A percentile compares a stretch with the other conserved stretches of the same genome.
Conservation (phyloP, 176 grass and related monocot species). For the Lolium rigidum region DNA sequence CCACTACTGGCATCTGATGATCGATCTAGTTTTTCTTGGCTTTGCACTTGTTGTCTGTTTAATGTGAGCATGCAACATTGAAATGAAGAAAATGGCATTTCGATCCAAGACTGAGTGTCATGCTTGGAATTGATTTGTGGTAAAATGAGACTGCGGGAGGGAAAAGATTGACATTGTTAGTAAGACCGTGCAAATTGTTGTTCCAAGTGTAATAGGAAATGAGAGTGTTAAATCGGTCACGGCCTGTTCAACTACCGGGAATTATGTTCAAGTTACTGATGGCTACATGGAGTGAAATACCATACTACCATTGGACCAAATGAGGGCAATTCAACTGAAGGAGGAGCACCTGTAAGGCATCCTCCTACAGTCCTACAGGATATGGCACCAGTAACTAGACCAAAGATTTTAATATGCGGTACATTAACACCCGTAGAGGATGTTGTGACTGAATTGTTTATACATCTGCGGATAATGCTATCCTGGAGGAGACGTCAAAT, state of each 20-base stretch:
- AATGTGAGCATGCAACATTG: not conserved
- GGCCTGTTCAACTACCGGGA: not conserved
- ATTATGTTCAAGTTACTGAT: constrained; percentile 27
- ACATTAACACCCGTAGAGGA: constrained; percentile 38
- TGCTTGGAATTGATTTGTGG: no score
- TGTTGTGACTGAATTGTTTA: constrained; percentile 36
- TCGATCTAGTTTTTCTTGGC: not conserved
- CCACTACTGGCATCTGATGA: not conserved
- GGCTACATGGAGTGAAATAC: constrained; percentile 40
- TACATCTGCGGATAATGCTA: constrained; percentile 31
- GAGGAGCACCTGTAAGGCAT: not conserved
- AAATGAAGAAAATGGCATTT: not conserved
- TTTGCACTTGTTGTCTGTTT: not conserved
- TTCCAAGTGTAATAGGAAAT: constrained; percentile 38
- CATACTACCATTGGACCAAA: constrained; percentile 56
- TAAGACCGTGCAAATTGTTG: not conserved
- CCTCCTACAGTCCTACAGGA: not conserved
- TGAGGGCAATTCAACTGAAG: constrained; percentile 14
- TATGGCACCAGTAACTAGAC: not conserved
- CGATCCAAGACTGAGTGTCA: not conserved
- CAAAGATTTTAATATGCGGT: constrained; percentile 22
- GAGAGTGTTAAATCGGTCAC: not conserved
- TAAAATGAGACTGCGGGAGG: no score
- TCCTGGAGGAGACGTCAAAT: constrained; percentile 7
- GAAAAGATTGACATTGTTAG: no score